Conservation (phyloP, 2,329 filamentous ascomycete genomes). For the Moelleriella libera region DNA sequence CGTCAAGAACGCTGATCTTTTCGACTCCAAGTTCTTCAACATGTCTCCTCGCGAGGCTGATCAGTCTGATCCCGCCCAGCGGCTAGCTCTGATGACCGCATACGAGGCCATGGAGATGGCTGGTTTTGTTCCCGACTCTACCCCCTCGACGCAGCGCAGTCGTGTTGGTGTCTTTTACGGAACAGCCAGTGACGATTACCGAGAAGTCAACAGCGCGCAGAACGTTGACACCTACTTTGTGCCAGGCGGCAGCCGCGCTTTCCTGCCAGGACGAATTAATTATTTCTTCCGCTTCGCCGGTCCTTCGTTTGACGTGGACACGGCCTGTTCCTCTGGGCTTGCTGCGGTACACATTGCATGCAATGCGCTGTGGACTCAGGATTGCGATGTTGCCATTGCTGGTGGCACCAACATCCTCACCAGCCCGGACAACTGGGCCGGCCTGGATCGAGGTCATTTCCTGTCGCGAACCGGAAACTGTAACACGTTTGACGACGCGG, state of each 20-base stretch:
- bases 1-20: conserved; percentile 53
- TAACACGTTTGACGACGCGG: conserved; percentile 71
- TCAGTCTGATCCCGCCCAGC: conserved; percentile 63
- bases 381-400: conserved; percentile 69
- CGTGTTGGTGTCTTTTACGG: conserved; percentile 63
- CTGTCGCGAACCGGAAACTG: conserved; percentile 39
- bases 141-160: conserved; percentile 45
- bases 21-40: conserved; percentile 65
- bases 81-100: conserved; percentile 57
- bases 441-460: conserved; percentile 64
- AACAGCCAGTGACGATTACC: conserved; percentile 63
- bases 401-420: conserved; percentile 67
- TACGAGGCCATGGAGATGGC: conserved; percentile 72
- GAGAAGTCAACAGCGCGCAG: conserved; percentile 60
- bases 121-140: conserved; percentile 36
- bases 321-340: conserved; percentile 61
- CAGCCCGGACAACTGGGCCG: conserved; percentile 68
- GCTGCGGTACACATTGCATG: conserved; percentile 58
- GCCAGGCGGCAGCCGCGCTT: conserved; percentile 13
- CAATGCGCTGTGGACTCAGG: conserved; percentile 52
- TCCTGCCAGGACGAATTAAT: conserved; percentile 40
- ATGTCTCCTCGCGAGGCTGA: conserved; percentile 68
- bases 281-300: conserved; percentile 68
- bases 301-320: conserved; percentile 59
- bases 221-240: conserved; percentile 48